Percentiles rank a stretch among this genome's conserved stretches.
phyloP scores from a whole-genome alignment of 805 yeast genomes.

The Ogataea trehalophila region DNA sequence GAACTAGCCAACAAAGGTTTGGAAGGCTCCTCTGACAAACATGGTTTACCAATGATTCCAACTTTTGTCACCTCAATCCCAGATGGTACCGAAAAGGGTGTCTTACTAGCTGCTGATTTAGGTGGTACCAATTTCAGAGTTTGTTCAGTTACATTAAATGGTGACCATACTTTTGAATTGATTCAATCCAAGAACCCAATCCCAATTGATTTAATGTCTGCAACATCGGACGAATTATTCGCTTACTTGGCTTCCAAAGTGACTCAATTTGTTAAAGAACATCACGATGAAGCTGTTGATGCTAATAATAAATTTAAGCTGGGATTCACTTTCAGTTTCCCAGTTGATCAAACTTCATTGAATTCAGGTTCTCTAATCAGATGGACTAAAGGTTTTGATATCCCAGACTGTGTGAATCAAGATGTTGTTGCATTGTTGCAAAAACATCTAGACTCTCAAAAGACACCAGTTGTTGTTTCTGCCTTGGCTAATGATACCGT shows the following conservation, averaged over 20 bases:
- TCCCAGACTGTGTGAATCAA: slow-evolving; percentile 77
- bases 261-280: slow-evolving; percentile 55
- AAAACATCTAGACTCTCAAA: slow-evolving; percentile 52
- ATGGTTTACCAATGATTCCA: slow-evolving; percentile 86
- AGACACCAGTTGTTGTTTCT: slow-evolving; percentile 64
- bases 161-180: slow-evolving; percentile 73
- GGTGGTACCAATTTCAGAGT: slow-evolving; percentile 98
- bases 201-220: slow-evolving; percentile 69
- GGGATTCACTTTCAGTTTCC: slow-evolving; percentile 95
- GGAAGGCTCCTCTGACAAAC: slow-evolving; percentile 34
- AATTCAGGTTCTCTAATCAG: slow-evolving; percentile 77
- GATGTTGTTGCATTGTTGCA: slow-evolving; percentile 79
- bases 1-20: slow-evolving; percentile 60
- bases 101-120: slow-evolving; percentile 83
- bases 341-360: slow-evolving; percentile 80
- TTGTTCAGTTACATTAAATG: slow-evolving; percentile 75
- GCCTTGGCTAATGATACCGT: slow-evolving; percentile 96
- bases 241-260: slow-evolving; percentile 70
- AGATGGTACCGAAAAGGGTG: slow-evolving; percentile 77
- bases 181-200: slow-evolving; percentile 75
- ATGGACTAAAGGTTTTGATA: slow-evolving; percentile 95
- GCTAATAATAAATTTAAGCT: slow-evolving; percentile 44
- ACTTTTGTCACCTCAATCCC: slow-evolving; percentile 84
- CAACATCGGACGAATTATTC: slow-evolving; percentile 65
- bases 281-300: slow-evolving; percentile 41